Evolutionary conservation across 1,284 basidiomycete genomes (phyloP), one percentile per base, ranked within the genome.

Genomic region (Apiotrichum mycotoxinovorans): DNA sequence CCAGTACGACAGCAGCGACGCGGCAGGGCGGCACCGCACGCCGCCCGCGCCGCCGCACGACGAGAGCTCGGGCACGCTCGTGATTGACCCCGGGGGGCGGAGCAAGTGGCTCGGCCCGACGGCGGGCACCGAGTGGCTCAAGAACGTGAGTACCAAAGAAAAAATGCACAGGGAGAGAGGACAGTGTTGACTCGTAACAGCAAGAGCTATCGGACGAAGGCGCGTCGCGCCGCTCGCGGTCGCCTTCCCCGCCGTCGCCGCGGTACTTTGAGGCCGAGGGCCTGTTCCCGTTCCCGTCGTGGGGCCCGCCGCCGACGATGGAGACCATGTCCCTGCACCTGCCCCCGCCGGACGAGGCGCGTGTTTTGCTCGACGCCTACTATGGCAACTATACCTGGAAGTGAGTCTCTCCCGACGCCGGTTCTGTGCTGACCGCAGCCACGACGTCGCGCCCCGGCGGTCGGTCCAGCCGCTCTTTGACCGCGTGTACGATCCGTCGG

Each of bases 81-180:
- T 71, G 10, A 57, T 73, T 1, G 68, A 64, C 20, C 53, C 60
- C 12, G 56, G 62, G 12, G 71, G 71, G 3, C 56, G 68, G 30
- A 67, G 66, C 30, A 65, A 66, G 44, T 73, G 66, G 57, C 52
- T 73, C 23, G 71, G 71, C 1, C 66, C 69, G 2, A 68, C 67
- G 10, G 71, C 69, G 0, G 71, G 66, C 1, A 69, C 66, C 14
- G 69, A 73, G 51, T 73, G 71, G 71, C 35, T 73, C 20, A 69
- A 69, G 48, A 66, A 73, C 26, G 65, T 68, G 33, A 58, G 65
- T 45, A 5, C 11, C 45, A 4, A 14, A 14, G 11, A 46, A 4
- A 3, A 20, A 15, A 20, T 2, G 20, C 1, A 10, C 14, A 10
- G 10, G 5, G 25, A 23, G 22, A 9, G 42, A 25, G 17, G 49